phyloP scores from a whole-genome alignment of 148 eudicot genomes.

The Talinum fruticosum region DNA sequence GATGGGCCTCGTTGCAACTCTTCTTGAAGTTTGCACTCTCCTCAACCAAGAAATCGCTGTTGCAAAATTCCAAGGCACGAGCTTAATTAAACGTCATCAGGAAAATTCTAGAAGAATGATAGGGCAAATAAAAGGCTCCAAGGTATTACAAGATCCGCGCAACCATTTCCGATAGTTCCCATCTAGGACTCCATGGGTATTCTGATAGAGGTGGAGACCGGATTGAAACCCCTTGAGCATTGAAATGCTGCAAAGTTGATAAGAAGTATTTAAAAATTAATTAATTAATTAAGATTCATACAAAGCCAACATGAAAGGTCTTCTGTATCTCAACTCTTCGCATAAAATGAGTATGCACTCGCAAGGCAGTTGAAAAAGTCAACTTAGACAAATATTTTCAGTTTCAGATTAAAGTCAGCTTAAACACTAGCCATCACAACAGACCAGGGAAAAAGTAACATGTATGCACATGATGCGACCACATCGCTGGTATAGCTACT shows the following conservation, averaged over 20 bases:
- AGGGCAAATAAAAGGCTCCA: not conserved
- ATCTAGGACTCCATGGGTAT: constrained; percentile 96
- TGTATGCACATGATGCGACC: not conserved
- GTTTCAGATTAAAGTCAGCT: not conserved
- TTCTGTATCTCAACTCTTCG: not conserved
- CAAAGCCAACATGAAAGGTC: not conserved
- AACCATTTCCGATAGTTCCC: constrained; percentile 84
- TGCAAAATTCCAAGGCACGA: constrained; percentile 12
- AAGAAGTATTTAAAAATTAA: not conserved
- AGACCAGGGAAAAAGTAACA: not conserved
- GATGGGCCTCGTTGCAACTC: constrained; percentile 60
- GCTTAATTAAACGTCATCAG: not conserved
- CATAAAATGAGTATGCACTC: no score
- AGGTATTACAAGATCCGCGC: constrained; percentile 65
- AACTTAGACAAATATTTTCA: not conserved
- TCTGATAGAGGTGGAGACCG: constrained; percentile 55
- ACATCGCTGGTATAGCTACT: not conserved
- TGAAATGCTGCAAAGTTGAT: constrained; percentile 53
- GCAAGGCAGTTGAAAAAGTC: not conserved
- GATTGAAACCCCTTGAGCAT: constrained; percentile 49
- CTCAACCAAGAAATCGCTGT: constrained; percentile 75
- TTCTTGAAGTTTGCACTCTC: constrained; percentile 83
- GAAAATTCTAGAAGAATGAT: not conserved
- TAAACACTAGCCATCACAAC: not conserved
- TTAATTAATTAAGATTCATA: not conserved